A percentile compares a stretch with the other conserved stretches of the same genome.
Conservation (phyloP, 1,284 basidiomycete genomes). For the Trametes polyzona region DNA sequence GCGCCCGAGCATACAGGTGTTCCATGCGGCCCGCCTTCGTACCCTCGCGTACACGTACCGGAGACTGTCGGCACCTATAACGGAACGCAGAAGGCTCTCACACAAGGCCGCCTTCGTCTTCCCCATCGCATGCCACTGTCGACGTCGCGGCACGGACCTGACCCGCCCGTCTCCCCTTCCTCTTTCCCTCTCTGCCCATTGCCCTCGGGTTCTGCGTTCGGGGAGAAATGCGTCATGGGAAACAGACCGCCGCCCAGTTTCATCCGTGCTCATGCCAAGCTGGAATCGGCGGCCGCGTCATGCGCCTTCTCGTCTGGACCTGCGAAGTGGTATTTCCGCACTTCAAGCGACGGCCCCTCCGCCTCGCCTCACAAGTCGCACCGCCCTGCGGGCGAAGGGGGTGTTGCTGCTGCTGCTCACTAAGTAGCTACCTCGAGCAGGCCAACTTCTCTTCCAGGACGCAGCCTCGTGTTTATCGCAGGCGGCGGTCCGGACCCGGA, state of each 20-base stretch:
- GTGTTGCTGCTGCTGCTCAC: background rate
- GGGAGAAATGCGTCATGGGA: conserved; percentile 13
- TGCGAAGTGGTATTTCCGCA: background rate
- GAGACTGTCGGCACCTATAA: conserved; percentile 3
- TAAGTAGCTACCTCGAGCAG: too few relatives aligned
- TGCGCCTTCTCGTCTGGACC: background rate
- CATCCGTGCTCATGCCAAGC: too few relatives aligned
- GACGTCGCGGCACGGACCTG: background rate
- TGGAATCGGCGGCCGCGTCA: background rate
- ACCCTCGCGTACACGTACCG: background rate
- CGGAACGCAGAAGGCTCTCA: conserved; percentile 8
- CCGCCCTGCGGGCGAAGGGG: background rate
- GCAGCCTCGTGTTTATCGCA: background rate
- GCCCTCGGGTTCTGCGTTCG: background rate
- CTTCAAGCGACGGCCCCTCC: background rate
- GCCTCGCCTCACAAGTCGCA: background rate
- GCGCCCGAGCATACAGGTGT: background rate
- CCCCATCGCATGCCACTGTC: too few relatives aligned
- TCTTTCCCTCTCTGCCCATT: too few relatives aligned
- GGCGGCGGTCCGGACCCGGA: conserved; percentile 1
- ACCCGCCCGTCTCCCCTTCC: too few relatives aligned
- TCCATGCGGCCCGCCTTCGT: background rate
- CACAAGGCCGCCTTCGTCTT: conserved; percentile 9
- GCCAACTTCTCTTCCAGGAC: too few relatives aligned
- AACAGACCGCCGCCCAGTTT: background rate